Evolutionary conservation across 2,329 filamentous ascomycete species (phyloP), one percentile per base, ranked within the genome.

Genomic region (Penicillium sp.): DNA sequence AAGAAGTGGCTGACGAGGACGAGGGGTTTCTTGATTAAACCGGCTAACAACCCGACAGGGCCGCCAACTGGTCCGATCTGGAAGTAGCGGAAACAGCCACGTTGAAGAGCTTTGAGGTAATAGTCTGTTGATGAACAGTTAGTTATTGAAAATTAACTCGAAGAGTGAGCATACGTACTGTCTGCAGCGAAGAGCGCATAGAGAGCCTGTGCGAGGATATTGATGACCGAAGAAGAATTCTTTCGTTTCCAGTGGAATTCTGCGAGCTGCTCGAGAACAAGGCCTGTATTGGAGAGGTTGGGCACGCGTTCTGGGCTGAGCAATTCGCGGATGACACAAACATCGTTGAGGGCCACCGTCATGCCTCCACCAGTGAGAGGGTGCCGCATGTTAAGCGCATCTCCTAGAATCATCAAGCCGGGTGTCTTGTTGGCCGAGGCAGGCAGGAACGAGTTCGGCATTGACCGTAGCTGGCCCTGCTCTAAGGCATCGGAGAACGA

Each of bases 321-420:
- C 22, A 97, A 79, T 9, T 88, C 82, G 1, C 88, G 80, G 26
- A 99, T 82, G 1, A 95, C 76, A 11, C 94, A 82, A 1, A 90
- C 92, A 70, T 99, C 94, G 76, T 93, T 96, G 74, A 99, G 89
- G 1, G 91, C 94, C 2, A 97, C 94, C 0, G 93, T 97, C 94
- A 99, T 99, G 66, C 94, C 94, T 63, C 94, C 94, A 51, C 94
- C 94, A 0, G 94, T 99, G 13, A 99, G 82, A 2, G 94, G 94
- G 76, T 99, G 94, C n/a, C 94, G 89, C 94, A 99, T 99, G 79
- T 99, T 99, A 82, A 96, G 88, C 14, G 94, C 93, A 72, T 99
- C 94, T 57, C 94, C 94, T 9, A 97, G 82, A 35, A 99, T 79
- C 47, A 96, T 81, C 58, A 96, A 77, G 4, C 90, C 90, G 1